Conservation (phyloP, 2,329 filamentous ascomycete species). For the Trichoderma cornu-damae region DNA sequence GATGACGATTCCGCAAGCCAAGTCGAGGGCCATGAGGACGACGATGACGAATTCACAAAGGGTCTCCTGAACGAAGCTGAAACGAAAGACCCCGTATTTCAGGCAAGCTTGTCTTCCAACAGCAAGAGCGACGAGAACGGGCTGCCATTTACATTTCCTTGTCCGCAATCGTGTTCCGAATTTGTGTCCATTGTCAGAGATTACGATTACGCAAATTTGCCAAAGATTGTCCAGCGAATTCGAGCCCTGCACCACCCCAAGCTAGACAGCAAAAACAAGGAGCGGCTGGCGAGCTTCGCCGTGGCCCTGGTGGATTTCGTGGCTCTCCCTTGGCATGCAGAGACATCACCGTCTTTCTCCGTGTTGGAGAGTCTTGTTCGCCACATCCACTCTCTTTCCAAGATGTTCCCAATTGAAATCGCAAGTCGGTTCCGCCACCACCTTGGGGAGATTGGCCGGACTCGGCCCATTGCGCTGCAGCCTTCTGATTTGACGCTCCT, state of each 20-base stretch:
- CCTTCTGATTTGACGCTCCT: constrained; percentile 76
- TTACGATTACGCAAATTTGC: constrained; percentile 60
- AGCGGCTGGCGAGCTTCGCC: constrained; percentile 66
- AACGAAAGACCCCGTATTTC: constrained; percentile 48
- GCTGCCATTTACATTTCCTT: constrained; percentile 79
- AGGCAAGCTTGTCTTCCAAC: constrained; percentile 41
- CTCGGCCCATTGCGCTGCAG: constrained; percentile 48
- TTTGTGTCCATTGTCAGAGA: constrained; percentile 61
- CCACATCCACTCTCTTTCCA: constrained; percentile 88
- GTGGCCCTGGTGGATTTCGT: constrained; percentile 60
- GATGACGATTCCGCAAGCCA: constrained; percentile 38
- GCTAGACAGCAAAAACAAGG: constrained; percentile 77
- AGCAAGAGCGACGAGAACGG: constrained; percentile 46
- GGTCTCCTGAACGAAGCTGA: constrained; percentile 60
- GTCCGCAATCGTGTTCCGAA: constrained; percentile 72
- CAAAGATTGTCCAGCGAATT: constrained; percentile 80
- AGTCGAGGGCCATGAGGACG: constrained; percentile 39
- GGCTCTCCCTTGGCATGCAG: constrained; percentile 42
- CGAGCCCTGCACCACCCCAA: constrained; percentile 89
- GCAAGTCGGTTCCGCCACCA: constrained; percentile 71
- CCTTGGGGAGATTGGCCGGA: constrained; percentile 51
- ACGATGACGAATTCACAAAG: constrained; percentile 68
- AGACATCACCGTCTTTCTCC: constrained; percentile 52
- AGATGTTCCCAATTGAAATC: constrained; percentile 75
- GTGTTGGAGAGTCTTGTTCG: constrained; percentile 76